phyloP scores from a whole-genome alignment of 108 stramenopile species.

The Schizochytrium sp. region DNA sequence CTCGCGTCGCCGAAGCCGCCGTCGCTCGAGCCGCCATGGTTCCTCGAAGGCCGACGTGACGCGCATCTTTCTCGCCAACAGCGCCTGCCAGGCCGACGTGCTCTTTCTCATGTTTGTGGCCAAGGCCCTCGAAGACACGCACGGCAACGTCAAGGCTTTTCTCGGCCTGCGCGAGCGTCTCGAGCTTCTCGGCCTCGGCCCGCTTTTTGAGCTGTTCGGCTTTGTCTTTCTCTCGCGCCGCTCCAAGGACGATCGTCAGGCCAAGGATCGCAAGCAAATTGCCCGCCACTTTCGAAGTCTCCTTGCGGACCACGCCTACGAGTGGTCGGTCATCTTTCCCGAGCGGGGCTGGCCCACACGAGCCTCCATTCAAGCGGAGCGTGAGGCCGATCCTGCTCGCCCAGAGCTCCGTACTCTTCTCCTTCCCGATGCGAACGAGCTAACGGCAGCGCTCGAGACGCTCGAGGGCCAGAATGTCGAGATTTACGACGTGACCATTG shows the following conservation, averaged over 20 bases:
- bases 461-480: not conserved
- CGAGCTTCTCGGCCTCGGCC: not conserved
- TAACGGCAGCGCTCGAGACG: not conserved
- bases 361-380: not conserved
- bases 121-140: not conserved
- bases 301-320: not conserved
- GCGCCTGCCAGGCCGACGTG: not conserved
- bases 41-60: not conserved
- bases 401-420: not conserved
- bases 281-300: not conserved
- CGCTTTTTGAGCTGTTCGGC: not conserved
- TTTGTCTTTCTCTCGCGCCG: not conserved
- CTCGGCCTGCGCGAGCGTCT: not conserved
- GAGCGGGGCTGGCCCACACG: not conserved
- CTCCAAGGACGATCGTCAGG: not conserved
- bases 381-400: not conserved
- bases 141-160: not conserved
- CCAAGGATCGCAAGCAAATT: not conserved
- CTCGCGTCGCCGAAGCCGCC: not conserved
- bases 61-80: not conserved
- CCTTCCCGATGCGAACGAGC: not conserved
- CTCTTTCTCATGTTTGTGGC: not conserved
- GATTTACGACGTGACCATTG: not conserved
- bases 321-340: slow-evolving; percentile 9
- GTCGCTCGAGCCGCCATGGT: not conserved